A percentile compares a stretch with the other conserved stretches of the same genome.
Evolutionary conservation across 345 rosid species (phyloP).

Genomic region (Microthlaspi erraticum): DNA sequence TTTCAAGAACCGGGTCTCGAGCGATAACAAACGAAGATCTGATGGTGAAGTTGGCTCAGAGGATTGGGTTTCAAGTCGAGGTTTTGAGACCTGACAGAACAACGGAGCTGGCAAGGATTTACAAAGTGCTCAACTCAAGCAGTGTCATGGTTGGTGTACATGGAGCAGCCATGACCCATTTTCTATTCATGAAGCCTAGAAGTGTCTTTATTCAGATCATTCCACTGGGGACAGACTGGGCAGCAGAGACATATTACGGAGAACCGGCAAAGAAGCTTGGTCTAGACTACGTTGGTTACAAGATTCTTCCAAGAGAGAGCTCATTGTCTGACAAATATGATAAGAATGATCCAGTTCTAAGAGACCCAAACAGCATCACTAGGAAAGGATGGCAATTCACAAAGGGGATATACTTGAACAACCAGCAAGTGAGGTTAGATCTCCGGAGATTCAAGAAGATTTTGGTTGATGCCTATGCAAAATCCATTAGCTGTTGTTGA

Average conservation of each 20-base stretch:
- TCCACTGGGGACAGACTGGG: conserved; percentile 89
- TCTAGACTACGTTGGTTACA: conserved; percentile 65
- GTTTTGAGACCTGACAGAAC: conserved; percentile 62
- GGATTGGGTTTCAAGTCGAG: conserved; percentile 68
- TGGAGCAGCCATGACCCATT: conserved; percentile 94
- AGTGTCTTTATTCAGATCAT: conserved; percentile 70
- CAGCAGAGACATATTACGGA: conserved; percentile 79
- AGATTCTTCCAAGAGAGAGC: conserved; percentile 69
- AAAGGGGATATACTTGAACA: conserved; percentile 64
- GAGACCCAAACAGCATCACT: conserved; percentile 62
- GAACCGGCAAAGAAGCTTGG: conserved; percentile 81
- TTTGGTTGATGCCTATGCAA: conserved; percentile 54
- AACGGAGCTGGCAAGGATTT: conserved; percentile 75
- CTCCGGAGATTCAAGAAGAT: conserved; percentile 62
- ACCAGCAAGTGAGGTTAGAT: conserved; percentile 65
- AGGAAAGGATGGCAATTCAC: conserved; percentile 83
- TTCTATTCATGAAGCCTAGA: conserved; percentile 76
- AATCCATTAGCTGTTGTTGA: conserved; percentile 37
- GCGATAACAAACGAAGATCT: conserved; percentile 63
- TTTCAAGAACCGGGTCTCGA: conserved; percentile 73
- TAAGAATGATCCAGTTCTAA: conserved; percentile 62
- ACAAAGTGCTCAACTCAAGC: conserved; percentile 65
- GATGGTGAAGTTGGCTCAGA: conserved; percentile 64
- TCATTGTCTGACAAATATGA: conserved; percentile 66
- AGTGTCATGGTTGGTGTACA: conserved; percentile 84